These are phyloP conservation scores for Haematococcus sp. DNA, from an alignment of 139 green algal genomes.

Conservation along the genomic window DNA sequence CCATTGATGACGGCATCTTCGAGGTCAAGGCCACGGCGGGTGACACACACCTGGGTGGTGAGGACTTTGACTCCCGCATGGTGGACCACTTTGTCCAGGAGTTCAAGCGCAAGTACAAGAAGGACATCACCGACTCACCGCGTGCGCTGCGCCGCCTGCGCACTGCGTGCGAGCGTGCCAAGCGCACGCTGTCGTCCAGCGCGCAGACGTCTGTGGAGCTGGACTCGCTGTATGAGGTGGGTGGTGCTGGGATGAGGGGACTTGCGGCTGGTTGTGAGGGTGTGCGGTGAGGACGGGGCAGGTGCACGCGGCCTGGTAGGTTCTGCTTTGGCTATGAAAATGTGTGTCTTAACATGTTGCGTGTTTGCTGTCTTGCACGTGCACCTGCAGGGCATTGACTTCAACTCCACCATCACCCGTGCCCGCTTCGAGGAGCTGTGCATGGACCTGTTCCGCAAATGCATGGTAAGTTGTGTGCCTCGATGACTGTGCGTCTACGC, in stretches of 20 bases:
- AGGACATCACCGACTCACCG: slow-evolving; percentile 82
- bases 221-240: slow-evolving; percentile 88
- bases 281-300: no score
- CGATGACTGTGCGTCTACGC: no score
- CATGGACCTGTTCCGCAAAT: slow-evolving; percentile 99
- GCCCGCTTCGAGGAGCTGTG: slow-evolving; percentile 96
- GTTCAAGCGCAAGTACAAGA: slow-evolving; percentile 99
- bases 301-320: no score
- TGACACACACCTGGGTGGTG: slow-evolving; percentile 96
- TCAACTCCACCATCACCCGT: slow-evolving; percentile 94
- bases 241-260: no score
- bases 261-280: no score
- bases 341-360: no score
- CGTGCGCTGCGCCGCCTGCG: slow-evolving; percentile 69
- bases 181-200: slow-evolving; percentile 83
- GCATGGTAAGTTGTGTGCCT: no score
- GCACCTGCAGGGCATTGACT: slow-evolving; percentile 88
- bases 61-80: slow-evolving; percentile 97
- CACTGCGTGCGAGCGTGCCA: slow-evolving; percentile 91
- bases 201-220: slow-evolving; percentile 97
- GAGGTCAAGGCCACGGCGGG: slow-evolving; percentile 97
- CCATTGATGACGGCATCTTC: slow-evolving; percentile 99
- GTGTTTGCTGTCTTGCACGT: no score
- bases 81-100: slow-evolving; percentile 93
- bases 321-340: no score